Evolutionary conservation across 2,329 filamentous ascomycete genomes (phyloP), one percentile per base, ranked within the genome.

Genomic region (Pseudocercospora eumusae): DNA sequence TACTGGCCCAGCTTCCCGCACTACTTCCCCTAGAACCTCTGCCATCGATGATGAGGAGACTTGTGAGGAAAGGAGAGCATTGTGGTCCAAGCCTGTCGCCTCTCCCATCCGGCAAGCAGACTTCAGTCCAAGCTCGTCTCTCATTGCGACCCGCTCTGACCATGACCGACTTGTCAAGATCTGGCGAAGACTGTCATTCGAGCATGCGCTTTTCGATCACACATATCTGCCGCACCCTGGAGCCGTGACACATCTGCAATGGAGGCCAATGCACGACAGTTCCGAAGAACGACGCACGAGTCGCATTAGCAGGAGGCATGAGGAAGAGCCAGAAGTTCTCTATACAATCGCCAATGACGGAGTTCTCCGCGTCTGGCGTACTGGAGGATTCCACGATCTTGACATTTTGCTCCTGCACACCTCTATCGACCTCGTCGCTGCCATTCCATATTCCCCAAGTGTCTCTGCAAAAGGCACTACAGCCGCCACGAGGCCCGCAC

Each of bases 281-380:
- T 79, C 86, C 13, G 91, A 93, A 36, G 90, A 96, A 73, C 53
- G 66, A 18, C 60, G 71, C 59, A 65, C 67, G 7, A 72, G 68
- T 58, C 67, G 68, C 1, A 68, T 74, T 8, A 68, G 67, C 44
- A 53, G 67, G 13, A 60, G 69, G 25, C 69, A 70, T 50, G 71
- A 74, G 8, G 72, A 74, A 31, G 70, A 75, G 25, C 90, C 95
- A 42, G 95, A 96, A 75, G 88, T 96, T 0, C 82, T 99, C 1
- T 98, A 96, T 73, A 96, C 95, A 0, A 86, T 93, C 66, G 96
- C 92, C 69, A 83, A 86, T 13, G 95, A 99, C 74, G 87, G 89
- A 61, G 81, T 88, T 55, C 79, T 98, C 65, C 86, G 93, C 50
- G 84, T 97, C 44, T 99, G 93, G 93, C 88, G 89, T 0, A 84